Evolutionary conservation across 495 filamentous ascomycete species (phyloP).

Genomic region (Parachaetomium inaequale): DNA sequence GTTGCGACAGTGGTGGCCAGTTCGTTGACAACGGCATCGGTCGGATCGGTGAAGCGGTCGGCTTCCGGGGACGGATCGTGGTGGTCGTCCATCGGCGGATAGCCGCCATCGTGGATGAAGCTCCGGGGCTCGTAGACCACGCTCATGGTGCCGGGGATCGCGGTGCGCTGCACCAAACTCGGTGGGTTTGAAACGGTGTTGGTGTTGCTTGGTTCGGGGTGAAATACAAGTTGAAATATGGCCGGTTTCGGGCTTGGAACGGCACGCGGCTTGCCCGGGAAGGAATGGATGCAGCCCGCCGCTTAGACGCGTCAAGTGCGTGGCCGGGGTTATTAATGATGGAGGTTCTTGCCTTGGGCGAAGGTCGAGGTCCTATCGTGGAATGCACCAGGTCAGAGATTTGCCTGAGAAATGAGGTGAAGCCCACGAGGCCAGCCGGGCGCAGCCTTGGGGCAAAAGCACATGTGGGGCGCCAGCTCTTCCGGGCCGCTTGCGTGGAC

Average conservation of each 20-base stretch:
- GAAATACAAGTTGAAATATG: background rate
- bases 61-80: constrained; percentile 27
- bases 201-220: background rate
- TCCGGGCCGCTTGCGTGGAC: background rate
- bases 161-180: constrained; percentile 15
- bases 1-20: constrained; percentile 28
- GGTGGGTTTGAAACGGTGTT: background rate
- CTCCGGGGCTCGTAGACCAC: constrained; percentile 40
- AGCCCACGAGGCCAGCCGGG: background rate
- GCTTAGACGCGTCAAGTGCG: constrained; percentile 12
- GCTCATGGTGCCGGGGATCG: constrained; percentile 38
- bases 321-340: background rate
- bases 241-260: background rate
- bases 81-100: constrained; percentile 34
- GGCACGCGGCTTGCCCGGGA: background rate
- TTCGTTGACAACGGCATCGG: constrained; percentile 32
- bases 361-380: background rate
- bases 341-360: constrained; percentile 4
- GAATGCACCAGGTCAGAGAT: constrained; percentile 8
- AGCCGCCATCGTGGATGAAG: constrained; percentile 37
- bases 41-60: constrained; percentile 30
- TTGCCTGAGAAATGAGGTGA: constrained; percentile 14
- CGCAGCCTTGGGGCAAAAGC: constrained; percentile 7
- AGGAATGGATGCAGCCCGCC: constrained; percentile 2
- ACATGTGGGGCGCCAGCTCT: background rate